Base-by-base conservation (phyloP, 306 rosid genomes). In the Pyrus communis region DNA sequence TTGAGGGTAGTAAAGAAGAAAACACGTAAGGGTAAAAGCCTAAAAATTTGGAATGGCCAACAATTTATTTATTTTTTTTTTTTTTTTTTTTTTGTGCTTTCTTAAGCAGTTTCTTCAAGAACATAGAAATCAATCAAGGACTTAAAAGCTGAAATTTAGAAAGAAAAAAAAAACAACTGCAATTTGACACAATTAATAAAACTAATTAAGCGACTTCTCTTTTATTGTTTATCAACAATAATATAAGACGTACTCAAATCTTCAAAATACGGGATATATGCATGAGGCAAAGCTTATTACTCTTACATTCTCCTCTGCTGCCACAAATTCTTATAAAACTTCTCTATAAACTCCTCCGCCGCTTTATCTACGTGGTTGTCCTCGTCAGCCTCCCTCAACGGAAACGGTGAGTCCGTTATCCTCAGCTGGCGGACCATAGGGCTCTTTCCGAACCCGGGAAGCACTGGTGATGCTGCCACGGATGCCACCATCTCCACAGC, bases 321-420 rank as follows among this genome's bases (percentile, higher is more conserved):
- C 79, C 82, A 82, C 68, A 86, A 49, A 46, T 92, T 79, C 67
- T 82, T 91, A 84, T 96, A 92, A 69, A 96, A 96, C 87, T 80
- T 88, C 31, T 82, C 83, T 2, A 96, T 96, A 69, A 92, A 96
- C 69, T 79, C 96, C 82, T 89, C 99, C 0, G 99, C 99, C 2
- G 86, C 96, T 78, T 91, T 78, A 72, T 96, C 97, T 10, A 95
- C 92, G 17, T 55, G 87, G 57, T 76, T 43, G 31, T 90, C 90
- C 22, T 79, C 88, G 15, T 90, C 87, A 0, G 42, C 81, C 7
- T 85, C 88, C 23, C 82, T 76, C 43, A 95, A 43, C 3, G 97
- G 97, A 22, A 92, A 95, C 15, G 99, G 99, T 1, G 99, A 95
- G 84, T 95, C 99, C 1, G 99, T 92, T 8, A 95, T 89, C 83